phyloP scores from a whole-genome alignment of 2,329 filamentous ascomycete genomes.

The Zalaria sp. region DNA sequence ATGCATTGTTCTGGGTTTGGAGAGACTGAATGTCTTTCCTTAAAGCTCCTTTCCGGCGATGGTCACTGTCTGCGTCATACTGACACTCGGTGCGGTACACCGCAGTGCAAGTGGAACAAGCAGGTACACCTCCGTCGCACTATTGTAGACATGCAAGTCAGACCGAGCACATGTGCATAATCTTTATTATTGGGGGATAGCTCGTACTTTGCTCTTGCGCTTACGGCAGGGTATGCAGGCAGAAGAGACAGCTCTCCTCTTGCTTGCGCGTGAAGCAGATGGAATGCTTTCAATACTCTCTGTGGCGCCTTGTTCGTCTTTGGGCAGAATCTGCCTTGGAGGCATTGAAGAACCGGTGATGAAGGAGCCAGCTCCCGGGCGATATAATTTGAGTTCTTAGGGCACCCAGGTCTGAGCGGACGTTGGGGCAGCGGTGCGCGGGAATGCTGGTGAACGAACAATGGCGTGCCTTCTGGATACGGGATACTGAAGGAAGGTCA shows the following conservation, averaged over 20 bases:
- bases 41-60: conserved; percentile 27
- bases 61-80: conserved; percentile 36
- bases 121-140: conserved; percentile 35
- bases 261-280: conserved; percentile 13
- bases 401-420: too few species aligned
- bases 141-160: conserved; percentile 10
- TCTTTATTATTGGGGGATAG: too few species aligned
- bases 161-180: not conserved
- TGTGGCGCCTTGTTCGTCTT: conserved; percentile 6
- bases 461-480: too few species aligned
- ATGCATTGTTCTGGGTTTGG: conserved; percentile 21
- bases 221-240: conserved; percentile 37
- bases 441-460: too few species aligned
- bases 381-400: too few species aligned
- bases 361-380: not conserved
- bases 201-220: conserved; percentile 33
- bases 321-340: conserved; percentile 4
- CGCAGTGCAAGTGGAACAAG: conserved; percentile 36
- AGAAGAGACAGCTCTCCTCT: conserved; percentile 22
- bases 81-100: conserved; percentile 36
- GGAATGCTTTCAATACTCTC: conserved; percentile 1
- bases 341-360: conserved; percentile 1
- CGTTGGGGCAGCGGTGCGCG: too few species aligned
- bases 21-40: conserved; percentile 24
- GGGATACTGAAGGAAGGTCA: too few species aligned